These are phyloP conservation scores for Leishmania arabica DNA, from an alignment of 208 protist genomes.

Conservation along the genomic window DNA sequence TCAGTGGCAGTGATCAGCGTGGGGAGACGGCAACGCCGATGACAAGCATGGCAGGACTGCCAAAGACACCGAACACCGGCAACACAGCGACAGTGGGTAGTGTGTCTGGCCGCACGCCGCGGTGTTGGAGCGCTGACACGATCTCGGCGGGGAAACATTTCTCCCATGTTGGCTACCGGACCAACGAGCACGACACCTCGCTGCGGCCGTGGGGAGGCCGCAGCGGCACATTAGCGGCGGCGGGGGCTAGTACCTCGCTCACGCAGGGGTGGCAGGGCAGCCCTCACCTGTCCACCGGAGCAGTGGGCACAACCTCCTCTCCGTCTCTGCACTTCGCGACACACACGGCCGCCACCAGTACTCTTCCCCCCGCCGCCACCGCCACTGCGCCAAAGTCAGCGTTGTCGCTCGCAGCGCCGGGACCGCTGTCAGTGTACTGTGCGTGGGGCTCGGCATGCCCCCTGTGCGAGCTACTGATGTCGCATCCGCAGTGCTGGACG, in stretches of 20 bases:
- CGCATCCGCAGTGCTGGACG: slow-evolving; percentile 51
- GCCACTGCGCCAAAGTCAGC: not conserved
- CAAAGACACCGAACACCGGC: slow-evolving; percentile 15
- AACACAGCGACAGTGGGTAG: slow-evolving; percentile 1
- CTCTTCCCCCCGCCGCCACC: not conserved
- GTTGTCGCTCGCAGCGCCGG: not conserved
- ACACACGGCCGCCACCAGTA: not conserved
- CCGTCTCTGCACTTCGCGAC: not conserved
- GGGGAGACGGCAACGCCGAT: slow-evolving; percentile 7
- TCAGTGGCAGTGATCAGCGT: not conserved
- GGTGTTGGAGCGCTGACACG: slow-evolving; percentile 13
- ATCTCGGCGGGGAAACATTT: not conserved
- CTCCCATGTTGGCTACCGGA: not conserved
- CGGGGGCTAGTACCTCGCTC: not conserved
- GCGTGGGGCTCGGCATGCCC: slow-evolving; percentile 80
- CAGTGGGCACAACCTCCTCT: not conserved
- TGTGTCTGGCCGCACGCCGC: slow-evolving; percentile 14
- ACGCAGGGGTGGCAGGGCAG: not conserved
- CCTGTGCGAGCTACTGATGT: slow-evolving; percentile 66
- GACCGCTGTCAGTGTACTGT: slow-evolving; percentile 53
- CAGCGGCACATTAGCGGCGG: not conserved
- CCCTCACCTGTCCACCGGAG: not conserved
- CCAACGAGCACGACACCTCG: not conserved
- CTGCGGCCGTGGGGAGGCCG: not conserved
- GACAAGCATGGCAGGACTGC: slow-evolving; percentile 2